Base-by-base conservation (phyloP, 2,329 filamentous ascomycete species). In the Paecilomyces sp. region DNA sequence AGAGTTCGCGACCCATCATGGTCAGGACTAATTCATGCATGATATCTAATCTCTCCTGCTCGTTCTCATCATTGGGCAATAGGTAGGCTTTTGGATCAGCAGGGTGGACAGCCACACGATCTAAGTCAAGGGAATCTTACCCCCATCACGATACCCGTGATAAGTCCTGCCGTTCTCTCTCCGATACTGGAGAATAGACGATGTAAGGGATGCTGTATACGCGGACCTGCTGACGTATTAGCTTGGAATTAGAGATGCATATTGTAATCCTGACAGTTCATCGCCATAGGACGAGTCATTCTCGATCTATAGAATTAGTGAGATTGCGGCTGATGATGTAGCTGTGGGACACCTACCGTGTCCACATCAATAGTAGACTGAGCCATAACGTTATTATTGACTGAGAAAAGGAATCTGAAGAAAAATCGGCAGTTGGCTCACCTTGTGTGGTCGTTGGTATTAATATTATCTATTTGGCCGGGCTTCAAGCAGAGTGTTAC, bases 161-260 rank as follows among this genome's bases (percentile, higher is more conserved):
- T 74, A 74, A 7, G 70, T 68, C 41, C 72, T 66, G 7, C 71
- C 72, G 61, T 75, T 71, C 62, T 74, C 72, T 55, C 59, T 65
- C 28, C 63, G 61, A 60, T 70, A 66, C 11, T 62, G 56, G 25
- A 53, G 56, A n/a, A 57, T 24, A 1, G 56, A 57, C 31, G 56
- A 57, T 1, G 50, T 57, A n/a, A 57, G 56, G n/a, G 56, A 57
- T 22, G 56, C 25, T 24, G 24, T 31, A 18, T 57, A 57, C 11
- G 8, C 22, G 9, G 56, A 52, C 6, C 56, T 57, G 25, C 4
- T 12, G 1, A 7, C 25, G 13, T 22, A 36, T 52, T 18, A 28
- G 50, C 9, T 28, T 15, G n/a, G 13, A 24, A 1, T 28, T 24
- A 30, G 11, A 24, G 12, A 13, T 18, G 24, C 25, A 31, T 53